Percentiles rank a stretch among this genome's conserved stretches.
These are phyloP conservation scores for Globisporangium megalacanthum DNA, from an alignment of 352 stramenopile genomes.

Conservation along the genomic window DNA sequence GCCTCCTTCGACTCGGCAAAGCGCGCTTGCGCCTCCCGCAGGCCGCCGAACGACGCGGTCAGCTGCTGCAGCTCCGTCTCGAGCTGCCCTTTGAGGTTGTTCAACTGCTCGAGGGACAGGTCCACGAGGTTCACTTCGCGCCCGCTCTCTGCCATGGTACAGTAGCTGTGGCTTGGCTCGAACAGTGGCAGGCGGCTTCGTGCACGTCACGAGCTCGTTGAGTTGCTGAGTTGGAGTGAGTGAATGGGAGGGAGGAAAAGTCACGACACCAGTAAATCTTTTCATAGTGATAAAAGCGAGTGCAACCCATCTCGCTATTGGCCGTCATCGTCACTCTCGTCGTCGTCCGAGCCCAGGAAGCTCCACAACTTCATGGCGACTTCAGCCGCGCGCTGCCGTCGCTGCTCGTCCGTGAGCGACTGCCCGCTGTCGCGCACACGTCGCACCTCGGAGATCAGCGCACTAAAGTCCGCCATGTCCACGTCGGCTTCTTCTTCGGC, in stretches of 20 bases:
- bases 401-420: conserved; percentile 48
- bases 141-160: conserved; percentile 38
- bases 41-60: conserved; percentile 52
- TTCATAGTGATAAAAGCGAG: background rate
- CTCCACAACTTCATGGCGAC: conserved; percentile 78
- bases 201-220: background rate
- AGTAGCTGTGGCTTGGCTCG: conserved; percentile 3
- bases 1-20: conserved; percentile 80
- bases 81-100: conserved; percentile 86
- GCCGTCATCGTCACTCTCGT: conserved; percentile 29
- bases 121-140: conserved; percentile 74
- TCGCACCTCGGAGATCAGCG: conserved; percentile 58
- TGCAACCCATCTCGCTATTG: background rate
- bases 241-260: background rate
- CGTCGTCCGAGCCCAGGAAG: conserved; percentile 48
- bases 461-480: conserved; percentile 56
- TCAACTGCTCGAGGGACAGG: conserved; percentile 92
- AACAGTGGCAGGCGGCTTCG: too few relatives aligned
- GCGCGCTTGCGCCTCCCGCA: conserved; percentile 72
- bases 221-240: background rate
- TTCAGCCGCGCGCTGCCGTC: conserved; percentile 58
- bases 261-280: background rate
- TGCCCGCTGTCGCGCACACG: conserved; percentile 54
- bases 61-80: conserved; percentile 82
- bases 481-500: conserved; percentile 31